Percentiles rank a stretch among this genome's conserved stretches.
Evolutionary conservation across 768 basidiomycete species (phyloP).

Genomic region (Hydnomerulius pinastri): DNA sequence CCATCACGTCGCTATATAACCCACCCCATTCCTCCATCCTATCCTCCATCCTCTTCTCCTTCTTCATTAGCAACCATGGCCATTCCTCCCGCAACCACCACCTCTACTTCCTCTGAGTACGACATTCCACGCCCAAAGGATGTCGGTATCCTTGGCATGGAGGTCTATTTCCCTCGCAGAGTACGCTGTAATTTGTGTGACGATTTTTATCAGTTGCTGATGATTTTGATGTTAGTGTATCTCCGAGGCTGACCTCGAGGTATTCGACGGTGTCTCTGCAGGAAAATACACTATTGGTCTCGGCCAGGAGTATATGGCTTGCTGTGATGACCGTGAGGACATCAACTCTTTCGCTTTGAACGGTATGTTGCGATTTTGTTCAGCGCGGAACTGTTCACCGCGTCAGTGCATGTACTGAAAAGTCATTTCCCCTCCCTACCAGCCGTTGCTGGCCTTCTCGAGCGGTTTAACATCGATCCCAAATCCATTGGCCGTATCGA

Average conservation of each 20-base stretch:
- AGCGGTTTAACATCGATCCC: slow-evolving; percentile 96
- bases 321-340: slow-evolving; percentile 97
- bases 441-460: slow-evolving; percentile 88
- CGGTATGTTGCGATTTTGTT: slow-evolving; percentile 49
- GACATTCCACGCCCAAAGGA: slow-evolving; percentile 71
- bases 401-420: too few species aligned
- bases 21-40: neutral
- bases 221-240: slow-evolving; percentile 63
- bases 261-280: slow-evolving; percentile 88
- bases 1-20: slow-evolving; percentile 25
- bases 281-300: slow-evolving; percentile 99
- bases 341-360: slow-evolving; percentile 98
- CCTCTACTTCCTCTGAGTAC: slow-evolving; percentile 10
- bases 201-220: slow-evolving; percentile 7
- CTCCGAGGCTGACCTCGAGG: slow-evolving; percentile 92
- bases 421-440: too few species aligned
- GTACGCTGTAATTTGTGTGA: slow-evolving; percentile 46
- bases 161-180: slow-evolving; percentile 92
- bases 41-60: neutral
- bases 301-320: slow-evolving; percentile 98
- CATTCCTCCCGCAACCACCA: slow-evolving; percentile 15
- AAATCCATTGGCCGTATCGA: slow-evolving; percentile 96
- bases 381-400: neutral
- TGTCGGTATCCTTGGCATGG: slow-evolving; percentile 91
- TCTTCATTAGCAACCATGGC: slow-evolving; percentile 21